phyloP scores from a whole-genome alignment of 2,329 filamentous ascomycete species.

The Pezicula rhizophila region DNA sequence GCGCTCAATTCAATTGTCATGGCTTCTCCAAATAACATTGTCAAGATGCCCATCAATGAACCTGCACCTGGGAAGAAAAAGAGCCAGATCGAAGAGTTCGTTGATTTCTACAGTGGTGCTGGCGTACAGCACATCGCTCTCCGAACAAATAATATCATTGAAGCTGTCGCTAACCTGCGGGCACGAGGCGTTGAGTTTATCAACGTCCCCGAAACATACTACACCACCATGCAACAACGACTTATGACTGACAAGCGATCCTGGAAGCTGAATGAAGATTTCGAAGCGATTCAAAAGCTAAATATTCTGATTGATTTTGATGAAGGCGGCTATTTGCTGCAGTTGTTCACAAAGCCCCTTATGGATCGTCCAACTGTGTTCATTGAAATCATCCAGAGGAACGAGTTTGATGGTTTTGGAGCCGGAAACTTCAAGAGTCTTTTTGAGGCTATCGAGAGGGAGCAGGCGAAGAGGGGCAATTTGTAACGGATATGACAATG shows the following conservation, averaged over 20 bases:
- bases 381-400: slow-evolving; percentile 90
- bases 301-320: slow-evolving; percentile 95
- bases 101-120: slow-evolving; percentile 82
- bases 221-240: slow-evolving; percentile 67
- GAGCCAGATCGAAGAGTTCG: slow-evolving; percentile 89
- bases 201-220: slow-evolving; percentile 80
- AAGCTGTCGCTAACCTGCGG: slow-evolving; percentile 69
- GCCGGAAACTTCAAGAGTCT: slow-evolving; percentile 93
- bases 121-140: slow-evolving; percentile 94
- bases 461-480: slow-evolving; percentile 83
- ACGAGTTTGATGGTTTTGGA: slow-evolving; percentile 86
- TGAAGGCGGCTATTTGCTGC: slow-evolving; percentile 76
- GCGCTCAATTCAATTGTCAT: slow-evolving; percentile 87
- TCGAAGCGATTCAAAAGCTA: slow-evolving; percentile 67
- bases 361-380: slow-evolving; percentile 95
- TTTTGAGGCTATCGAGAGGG: slow-evolving; percentile 92
- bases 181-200: slow-evolving; percentile 93
- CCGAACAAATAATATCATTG: slow-evolving; percentile 73
- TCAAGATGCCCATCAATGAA: slow-evolving; percentile 99
- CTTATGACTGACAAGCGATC: slow-evolving; percentile 56
- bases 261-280: slow-evolving; percentile 70
- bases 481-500: slow-evolving; percentile 39
- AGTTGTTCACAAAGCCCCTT: slow-evolving; percentile 77
- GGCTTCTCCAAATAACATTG: slow-evolving; percentile 74
- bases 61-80: slow-evolving; percentile 85